Conservation (phyloP, 106 monocot species). For the Xerophyta viscosa region DNA sequence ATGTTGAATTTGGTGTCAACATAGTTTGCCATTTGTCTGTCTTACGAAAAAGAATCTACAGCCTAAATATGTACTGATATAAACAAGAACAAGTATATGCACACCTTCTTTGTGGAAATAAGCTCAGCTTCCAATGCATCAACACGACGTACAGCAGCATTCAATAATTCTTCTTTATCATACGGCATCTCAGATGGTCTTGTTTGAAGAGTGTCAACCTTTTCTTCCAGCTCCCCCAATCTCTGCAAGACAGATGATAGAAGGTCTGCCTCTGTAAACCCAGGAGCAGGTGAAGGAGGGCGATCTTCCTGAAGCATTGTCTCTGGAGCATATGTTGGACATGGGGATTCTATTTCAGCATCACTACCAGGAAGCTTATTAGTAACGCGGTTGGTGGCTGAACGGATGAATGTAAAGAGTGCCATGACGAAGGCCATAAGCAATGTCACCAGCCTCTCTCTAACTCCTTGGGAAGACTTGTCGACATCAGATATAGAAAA, state of each 20-base stretch:
- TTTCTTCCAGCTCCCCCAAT: slow-evolving; percentile 73
- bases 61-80: no score
- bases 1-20: no score
- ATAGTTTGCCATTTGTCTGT: no score
- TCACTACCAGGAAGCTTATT: slow-evolving; percentile 25
- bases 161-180: slow-evolving; percentile 88
- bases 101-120: slow-evolving; percentile 90
- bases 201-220: slow-evolving; percentile 49
- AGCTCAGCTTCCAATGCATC: slow-evolving; percentile 97
- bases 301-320: slow-evolving; percentile 34
- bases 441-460: slow-evolving; percentile 16
- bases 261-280: slow-evolving; percentile 38
- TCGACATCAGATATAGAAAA: background rate
- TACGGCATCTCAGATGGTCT: slow-evolving; percentile 74
- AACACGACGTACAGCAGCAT: slow-evolving; percentile 75
- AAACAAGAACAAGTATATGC: no score
- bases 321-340: slow-evolving; percentile 8
- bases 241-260: slow-evolving; percentile 48
- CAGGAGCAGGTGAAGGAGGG: slow-evolving; percentile 54
- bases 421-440: slow-evolving; percentile 37
- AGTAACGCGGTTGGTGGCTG: slow-evolving; percentile 16
- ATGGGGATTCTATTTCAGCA: slow-evolving; percentile 1
- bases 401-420: slow-evolving; percentile 28
- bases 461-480: slow-evolving; percentile 25
- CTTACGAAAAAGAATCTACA: no score